Evolutionary conservation across 768 basidiomycete species (phyloP), one percentile per base, ranked within the genome.

Genomic region (Suillus tomentosus): DNA sequence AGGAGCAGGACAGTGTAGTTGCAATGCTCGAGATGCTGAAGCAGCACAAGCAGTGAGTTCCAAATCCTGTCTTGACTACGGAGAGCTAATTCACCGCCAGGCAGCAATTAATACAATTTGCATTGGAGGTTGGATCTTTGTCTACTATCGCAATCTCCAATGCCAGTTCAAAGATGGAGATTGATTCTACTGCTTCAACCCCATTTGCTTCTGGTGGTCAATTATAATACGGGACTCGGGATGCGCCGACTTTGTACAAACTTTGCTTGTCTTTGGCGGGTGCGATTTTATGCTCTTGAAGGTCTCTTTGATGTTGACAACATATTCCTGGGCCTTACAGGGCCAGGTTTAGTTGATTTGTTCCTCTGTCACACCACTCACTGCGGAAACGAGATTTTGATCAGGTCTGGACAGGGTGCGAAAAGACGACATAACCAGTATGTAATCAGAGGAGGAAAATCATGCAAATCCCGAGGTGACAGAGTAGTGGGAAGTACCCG

Each of bases 111-210:
- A 76, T 72, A 0, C 77, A 81, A 15, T 90, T 91, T 66, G 74
- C 85, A 5, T 73, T 79, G 15, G 78, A 76, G 61, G 78, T 79
- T 22, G 69, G 82, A 24, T 71, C 70, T 15, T 76, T 81, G 37
- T 73, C 77, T 9, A 67, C 73, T 5, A 42, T 69, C 31, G 69
- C 67, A 15, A 53, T 69, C n/a, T 72, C 72, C 6, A 64, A 66
- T 3, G 67, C 65, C 14, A 76, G 80, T 27, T 53, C 69, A 5
- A 81, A 79, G 65, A 89, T 90, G 84, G 90, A 91, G 67, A 74
- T 91, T 45, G 90, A 92, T 70, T 92, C 90, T 15, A 87, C 85
- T 63, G 90, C 90, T 34, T 91, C 90, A 4, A 91, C 90, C 4
- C 90, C 90, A 13, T 78, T 72, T 81, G 65, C 51, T 62, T 75